Percentiles rank a stretch among this genome's conserved stretches.
Evolutionary conservation across 345 rosid genomes (phyloP).

Genomic region (Brassica nigra): DNA sequence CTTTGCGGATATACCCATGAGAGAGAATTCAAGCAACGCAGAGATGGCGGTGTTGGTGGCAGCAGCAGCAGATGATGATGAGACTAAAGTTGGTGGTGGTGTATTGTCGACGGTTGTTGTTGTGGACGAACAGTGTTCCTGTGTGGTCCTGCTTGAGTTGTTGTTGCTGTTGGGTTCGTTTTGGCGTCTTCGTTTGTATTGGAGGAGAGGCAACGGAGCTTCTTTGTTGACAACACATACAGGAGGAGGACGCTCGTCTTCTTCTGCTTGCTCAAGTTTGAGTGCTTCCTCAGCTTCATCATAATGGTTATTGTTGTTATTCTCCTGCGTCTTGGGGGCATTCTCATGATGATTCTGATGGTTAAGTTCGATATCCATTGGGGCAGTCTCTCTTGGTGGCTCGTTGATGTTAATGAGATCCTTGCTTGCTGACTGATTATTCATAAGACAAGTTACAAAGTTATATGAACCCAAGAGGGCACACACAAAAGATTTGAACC

Average conservation of each 20-base stretch:
- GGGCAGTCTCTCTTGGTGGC: constrained; percentile 37
- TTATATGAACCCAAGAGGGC: neutral
- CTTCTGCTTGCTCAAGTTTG: constrained; percentile 28
- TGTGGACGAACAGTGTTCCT: constrained; percentile 73
- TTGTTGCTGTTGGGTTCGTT: constrained; percentile 51
- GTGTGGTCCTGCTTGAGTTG: constrained; percentile 61
- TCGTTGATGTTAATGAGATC: constrained; percentile 42
- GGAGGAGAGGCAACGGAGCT: constrained; percentile 64
- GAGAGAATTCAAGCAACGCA: constrained; percentile 77
- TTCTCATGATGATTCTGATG: constrained; percentile 30
- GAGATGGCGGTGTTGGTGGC: constrained; percentile 69
- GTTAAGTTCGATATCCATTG: constrained; percentile 33
- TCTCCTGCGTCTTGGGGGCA: constrained; percentile 8
- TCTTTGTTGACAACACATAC: constrained; percentile 55
- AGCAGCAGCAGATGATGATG: constrained; percentile 49
- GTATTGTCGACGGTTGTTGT: constrained; percentile 64
- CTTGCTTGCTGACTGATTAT: constrained; percentile 33
- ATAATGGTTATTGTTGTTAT: constrained; percentile 14
- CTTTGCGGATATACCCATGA: constrained; percentile 42
- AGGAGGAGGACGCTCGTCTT: constrained; percentile 49
- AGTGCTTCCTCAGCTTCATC: constrained; percentile 28
- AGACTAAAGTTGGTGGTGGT: constrained; percentile 40
- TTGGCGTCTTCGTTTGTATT: constrained; percentile 72
- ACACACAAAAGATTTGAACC: constrained; percentile 8
- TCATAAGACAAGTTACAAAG: constrained; percentile 41